A percentile compares a stretch with the other conserved stretches of the same genome.
phyloP scores from a whole-genome alignment of 2,329 filamentous ascomycete species.

The Epichloe bromicola region DNA sequence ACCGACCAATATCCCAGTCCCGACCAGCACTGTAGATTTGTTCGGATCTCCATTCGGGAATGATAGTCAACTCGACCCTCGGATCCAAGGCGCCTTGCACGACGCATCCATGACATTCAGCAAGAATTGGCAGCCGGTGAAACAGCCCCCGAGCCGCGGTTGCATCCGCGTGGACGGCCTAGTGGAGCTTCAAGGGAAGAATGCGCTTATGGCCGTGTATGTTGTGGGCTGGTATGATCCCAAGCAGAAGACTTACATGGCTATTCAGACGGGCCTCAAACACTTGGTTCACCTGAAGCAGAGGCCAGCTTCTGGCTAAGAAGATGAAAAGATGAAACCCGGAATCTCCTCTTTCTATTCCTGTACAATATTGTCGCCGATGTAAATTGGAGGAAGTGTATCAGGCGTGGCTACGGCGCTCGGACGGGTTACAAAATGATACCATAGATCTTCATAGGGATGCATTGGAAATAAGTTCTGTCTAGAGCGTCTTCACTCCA shows the following conservation, averaged over 20 bases:
- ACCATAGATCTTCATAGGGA: conserved; percentile 11
- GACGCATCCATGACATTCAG: conserved; percentile 23
- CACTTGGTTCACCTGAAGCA: conserved; percentile 30
- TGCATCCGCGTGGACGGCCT: conserved; percentile 40
- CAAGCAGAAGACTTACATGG: conserved; percentile 32
- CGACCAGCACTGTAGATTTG: conserved; percentile 13
- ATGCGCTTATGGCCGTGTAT: conserved; percentile 35
- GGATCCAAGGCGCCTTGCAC: conserved; percentile 19
- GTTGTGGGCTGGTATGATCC: conserved; percentile 43
- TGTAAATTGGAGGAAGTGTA: not conserved
- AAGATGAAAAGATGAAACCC: not conserved
- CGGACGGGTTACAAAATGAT: conserved; percentile 11
- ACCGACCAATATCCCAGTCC: conserved; percentile 13
- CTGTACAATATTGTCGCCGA: not conserved
- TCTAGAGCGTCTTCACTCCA: not conserved
- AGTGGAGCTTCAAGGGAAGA: conserved; percentile 37
- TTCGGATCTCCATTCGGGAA: conserved; percentile 15
- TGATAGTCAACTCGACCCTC: conserved; percentile 20
- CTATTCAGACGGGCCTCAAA: conserved; percentile 29
- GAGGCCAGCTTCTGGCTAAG: conserved; percentile 19
- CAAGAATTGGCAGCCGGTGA: conserved; percentile 33
- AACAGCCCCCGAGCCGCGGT: conserved; percentile 34
- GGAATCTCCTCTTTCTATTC: not conserved
- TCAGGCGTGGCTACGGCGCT: conserved; percentile 7
- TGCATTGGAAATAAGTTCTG: not conserved